A percentile compares a stretch with the other conserved stretches of the same genome.
These are phyloP conservation scores for Tolypocladium tundrense DNA, from an alignment of 2,329 filamentous ascomycete genomes.

Conservation along the genomic window DNA sequence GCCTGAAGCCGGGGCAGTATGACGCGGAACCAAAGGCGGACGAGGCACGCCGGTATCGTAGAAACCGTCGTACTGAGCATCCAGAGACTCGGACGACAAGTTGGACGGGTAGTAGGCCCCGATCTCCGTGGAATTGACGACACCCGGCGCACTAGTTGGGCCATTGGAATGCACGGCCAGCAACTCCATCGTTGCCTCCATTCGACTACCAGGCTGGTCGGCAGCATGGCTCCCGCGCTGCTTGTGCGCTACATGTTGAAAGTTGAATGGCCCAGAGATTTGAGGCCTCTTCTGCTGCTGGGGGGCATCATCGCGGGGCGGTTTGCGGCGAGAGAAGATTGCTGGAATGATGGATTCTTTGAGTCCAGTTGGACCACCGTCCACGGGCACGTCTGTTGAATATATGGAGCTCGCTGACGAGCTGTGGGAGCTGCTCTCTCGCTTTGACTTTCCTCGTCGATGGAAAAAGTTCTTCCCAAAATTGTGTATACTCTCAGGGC, in stretches of 20 bases:
- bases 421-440: constrained; percentile 38
- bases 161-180: background rate
- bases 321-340: constrained; percentile 41
- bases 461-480: constrained; percentile 51
- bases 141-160: background rate
- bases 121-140: background rate
- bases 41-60: background rate
- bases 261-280: constrained; percentile 57
- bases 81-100: constrained; percentile 22
- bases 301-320: constrained; percentile 21
- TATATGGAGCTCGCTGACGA: constrained; percentile 38
- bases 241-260: constrained; percentile 54
- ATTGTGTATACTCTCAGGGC: constrained; percentile 48
- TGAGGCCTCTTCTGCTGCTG: constrained; percentile 33
- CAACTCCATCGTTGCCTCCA: background rate
- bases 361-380: constrained; percentile 18
- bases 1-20: constrained; percentile 11
- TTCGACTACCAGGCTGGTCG: constrained; percentile 7
- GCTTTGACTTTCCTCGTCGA: constrained; percentile 38
- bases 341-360: constrained; percentile 38
- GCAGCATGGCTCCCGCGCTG: constrained; percentile 36
- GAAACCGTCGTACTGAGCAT: background rate
- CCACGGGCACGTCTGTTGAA: constrained; percentile 30
- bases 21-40: constrained; percentile 8
- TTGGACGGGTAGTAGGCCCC: background rate